Evolutionary conservation across 139 green algal genomes (phyloP).

Genomic region (Dunaliella sp.): DNA sequence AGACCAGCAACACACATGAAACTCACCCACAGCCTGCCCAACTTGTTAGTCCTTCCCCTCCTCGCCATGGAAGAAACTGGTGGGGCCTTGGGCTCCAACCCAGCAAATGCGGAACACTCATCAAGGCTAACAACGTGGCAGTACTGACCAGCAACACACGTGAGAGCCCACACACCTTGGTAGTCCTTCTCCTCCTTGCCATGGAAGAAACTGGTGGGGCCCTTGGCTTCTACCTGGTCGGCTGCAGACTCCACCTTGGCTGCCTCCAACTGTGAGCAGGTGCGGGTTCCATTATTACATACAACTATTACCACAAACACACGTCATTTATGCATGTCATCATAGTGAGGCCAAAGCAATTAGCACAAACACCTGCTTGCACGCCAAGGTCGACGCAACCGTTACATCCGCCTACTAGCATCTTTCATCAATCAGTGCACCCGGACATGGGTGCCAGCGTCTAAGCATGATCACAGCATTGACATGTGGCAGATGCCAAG

Average conservation of each 20-base stretch:
- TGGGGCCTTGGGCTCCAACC: constrained; percentile 50
- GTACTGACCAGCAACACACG: not conserved
- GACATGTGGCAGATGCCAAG: too few species aligned
- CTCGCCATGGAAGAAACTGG: constrained; percentile 76
- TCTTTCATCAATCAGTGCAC: too few species aligned
- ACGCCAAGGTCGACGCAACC: too few species aligned
- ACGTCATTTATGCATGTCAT: too few species aligned
- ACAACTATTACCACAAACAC: too few species aligned
- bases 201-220: constrained; percentile 71
- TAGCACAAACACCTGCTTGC: too few species aligned
- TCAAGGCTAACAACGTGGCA: too few species aligned
- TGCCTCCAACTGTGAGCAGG: constrained; percentile 47
- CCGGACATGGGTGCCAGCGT: not conserved
- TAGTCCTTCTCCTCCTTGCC: constrained; percentile 79
- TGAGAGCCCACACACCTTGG: constrained; percentile 50
- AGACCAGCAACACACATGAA: not conserved
- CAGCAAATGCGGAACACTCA: too few species aligned
- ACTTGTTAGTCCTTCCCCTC: constrained; percentile 79
- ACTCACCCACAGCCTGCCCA: constrained; percentile 22
- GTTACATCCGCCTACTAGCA: too few species aligned
- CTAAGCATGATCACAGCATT: not conserved
- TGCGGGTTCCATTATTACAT: too few species aligned
- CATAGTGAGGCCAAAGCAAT: too few species aligned
- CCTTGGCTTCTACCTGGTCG: constrained; percentile 43
- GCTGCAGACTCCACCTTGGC: constrained; percentile 54